Evolutionary conservation across 768 basidiomycete species (phyloP), one percentile per base, ranked within the genome.

Genomic region (Mycena filopes): DNA sequence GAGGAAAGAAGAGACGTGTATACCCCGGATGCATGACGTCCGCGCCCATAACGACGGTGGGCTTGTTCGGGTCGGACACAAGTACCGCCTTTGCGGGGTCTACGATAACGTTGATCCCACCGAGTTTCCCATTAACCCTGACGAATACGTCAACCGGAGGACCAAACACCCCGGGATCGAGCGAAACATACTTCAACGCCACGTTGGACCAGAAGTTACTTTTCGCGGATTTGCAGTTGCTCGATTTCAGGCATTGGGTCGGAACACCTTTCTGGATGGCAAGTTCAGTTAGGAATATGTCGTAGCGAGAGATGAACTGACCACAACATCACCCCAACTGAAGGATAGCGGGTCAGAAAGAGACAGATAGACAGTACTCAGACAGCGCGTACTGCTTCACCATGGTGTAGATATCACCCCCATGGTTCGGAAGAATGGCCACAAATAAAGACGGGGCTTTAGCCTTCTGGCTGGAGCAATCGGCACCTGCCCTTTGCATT

Each of bases 61-160:
- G 93, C 67, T 87, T 86, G 26, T 84, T 80, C 1, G 89, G 85
- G 70, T 95, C 92, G 0, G 87, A 86, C 12, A 95, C 79, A 10
- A 86, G 81, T 0, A 85, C 80, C 2, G 89, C 87, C 0, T 89
- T 88, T 13, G 82, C 78, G 0, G 89, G 83, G 48, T 92, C 90
- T 0, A 91, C 91, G 21, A 95, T 82, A 1, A 87, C 86, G 71
- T 95, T 95, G 72, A 93, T 90, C 0, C 93, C 93, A 15, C 92
- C 93, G 0, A 94, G 80, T 74, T 95, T 94, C 15, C 92, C 93
- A 63, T 95, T 95, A 69, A 94, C 83, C 74, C 93, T 94, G 62
- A 21, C 25, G 50, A 18, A 40, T 55, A 58, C 65, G 41, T 16
- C 62, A 66, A 36, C 18, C 29, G 23, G 15, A 21, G 51, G 31